These are phyloP conservation scores for Cladobotryum mycophilum DNA, from an alignment of 2,329 filamentous ascomycete species.

Conservation along the genomic window DNA sequence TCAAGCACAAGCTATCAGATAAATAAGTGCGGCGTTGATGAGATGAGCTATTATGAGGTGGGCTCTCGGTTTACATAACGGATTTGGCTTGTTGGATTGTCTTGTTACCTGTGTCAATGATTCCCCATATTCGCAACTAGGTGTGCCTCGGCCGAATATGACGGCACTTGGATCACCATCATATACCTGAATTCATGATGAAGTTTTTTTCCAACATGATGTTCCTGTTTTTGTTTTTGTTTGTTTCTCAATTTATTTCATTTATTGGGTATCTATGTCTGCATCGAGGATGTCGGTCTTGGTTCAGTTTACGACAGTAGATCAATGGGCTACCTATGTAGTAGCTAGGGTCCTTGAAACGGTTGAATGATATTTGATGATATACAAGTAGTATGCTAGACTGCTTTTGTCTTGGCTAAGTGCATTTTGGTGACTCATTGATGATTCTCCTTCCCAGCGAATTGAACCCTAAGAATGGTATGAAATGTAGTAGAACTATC, in stretches of 20 bases:
- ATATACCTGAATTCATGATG: constrained; percentile 31
- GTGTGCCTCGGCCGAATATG: constrained; percentile 24
- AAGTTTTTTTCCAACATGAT: constrained; percentile 7
- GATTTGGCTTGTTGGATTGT: constrained; percentile 29
- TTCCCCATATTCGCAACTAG: constrained; percentile 31
- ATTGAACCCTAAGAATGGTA: too few species aligned
- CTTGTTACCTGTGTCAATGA: constrained; percentile 32
- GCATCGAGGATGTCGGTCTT: background rate
- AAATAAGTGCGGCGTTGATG: constrained; percentile 15
- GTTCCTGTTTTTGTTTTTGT: constrained; percentile 2
- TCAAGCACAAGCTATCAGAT: constrained; percentile 41
- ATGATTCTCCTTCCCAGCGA: too few species aligned
- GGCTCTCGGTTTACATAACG: constrained; percentile 18
- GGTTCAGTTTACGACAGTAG: background rate
- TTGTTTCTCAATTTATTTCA: constrained; percentile 8
- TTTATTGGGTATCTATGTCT: constrained; percentile 1
- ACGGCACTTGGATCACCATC: constrained; percentile 26
- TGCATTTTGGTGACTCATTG: too few species aligned
- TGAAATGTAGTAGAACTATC: too few species aligned
- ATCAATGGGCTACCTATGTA: background rate
- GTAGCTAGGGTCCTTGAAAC: background rate
- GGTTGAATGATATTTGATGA: background rate
- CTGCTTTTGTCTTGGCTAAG: too few species aligned
- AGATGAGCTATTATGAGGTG: constrained; percentile 9
- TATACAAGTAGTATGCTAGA: background rate